Evolutionary conservation across 1,139 yeast genomes (phyloP).

Genomic region (Debaryomyces subglobosus): DNA sequence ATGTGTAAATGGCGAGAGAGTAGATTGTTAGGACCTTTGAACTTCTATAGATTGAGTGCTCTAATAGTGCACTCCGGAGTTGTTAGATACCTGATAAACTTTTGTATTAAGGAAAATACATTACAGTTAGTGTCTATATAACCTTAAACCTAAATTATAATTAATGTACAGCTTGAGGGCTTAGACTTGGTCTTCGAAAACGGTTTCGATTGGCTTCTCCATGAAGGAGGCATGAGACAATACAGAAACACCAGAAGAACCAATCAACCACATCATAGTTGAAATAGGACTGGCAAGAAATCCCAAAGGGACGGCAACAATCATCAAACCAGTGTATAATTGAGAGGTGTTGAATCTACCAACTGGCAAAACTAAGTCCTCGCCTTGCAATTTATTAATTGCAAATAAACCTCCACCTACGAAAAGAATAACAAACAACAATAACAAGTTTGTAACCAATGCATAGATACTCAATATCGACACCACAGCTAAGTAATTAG

Average conservation of each 20-base stretch:
- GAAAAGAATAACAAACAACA: slow-evolving; percentile 77
- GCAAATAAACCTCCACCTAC: slow-evolving; percentile 74
- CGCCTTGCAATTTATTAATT: slow-evolving; percentile 77
- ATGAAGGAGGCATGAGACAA: slow-evolving; percentile 89
- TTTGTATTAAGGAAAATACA: neutral
- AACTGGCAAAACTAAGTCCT: slow-evolving; percentile 74
- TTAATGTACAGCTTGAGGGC: neutral
- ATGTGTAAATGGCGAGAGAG: neutral
- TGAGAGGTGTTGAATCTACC: slow-evolving; percentile 76
- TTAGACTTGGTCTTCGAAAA: slow-evolving; percentile 81
- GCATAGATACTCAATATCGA: slow-evolving; percentile 60
- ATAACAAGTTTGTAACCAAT: slow-evolving; percentile 78
- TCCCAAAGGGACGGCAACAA: slow-evolving; percentile 83
- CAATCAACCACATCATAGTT: slow-evolving; percentile 95
- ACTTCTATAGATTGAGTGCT: neutral
- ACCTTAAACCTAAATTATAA: neutral
- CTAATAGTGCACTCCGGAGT: neutral
- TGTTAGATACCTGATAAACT: neutral
- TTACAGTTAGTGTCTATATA: neutral
- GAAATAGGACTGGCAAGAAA: slow-evolving; percentile 92
- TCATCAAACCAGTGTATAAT: slow-evolving; percentile 82
- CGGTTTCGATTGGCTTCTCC: slow-evolving; percentile 98
- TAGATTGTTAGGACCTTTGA: neutral
- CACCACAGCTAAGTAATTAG: slow-evolving; percentile 81
- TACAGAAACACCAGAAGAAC: slow-evolving; percentile 87